These are phyloP conservation scores for Nasturtium officinale DNA, from an alignment of 345 rosid genomes.

Conservation along the genomic window DNA sequence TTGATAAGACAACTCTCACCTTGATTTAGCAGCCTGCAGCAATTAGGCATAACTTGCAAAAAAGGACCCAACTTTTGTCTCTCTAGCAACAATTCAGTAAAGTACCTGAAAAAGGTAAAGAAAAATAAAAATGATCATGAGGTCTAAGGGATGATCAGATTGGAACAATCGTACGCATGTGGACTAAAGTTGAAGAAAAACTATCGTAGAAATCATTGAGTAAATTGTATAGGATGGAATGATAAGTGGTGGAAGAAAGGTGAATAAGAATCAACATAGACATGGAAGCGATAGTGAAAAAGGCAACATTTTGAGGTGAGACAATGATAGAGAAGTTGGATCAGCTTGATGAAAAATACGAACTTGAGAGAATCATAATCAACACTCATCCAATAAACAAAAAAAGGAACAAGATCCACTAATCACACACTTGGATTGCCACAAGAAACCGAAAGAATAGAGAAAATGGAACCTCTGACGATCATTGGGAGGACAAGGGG, in stretches of 20 bases:
- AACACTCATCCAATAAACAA: slow-evolving; percentile 5
- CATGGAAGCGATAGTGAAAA: neutral
- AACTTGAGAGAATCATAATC: neutral
- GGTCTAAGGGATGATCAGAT: too few relatives aligned
- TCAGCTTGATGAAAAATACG: neutral
- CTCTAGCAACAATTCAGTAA: slow-evolving; percentile 85
- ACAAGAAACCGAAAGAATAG: neutral
- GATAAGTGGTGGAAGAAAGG: neutral
- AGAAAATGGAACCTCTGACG: slow-evolving; percentile 66
- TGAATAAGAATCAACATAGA: neutral
- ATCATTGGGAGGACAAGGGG: slow-evolving; percentile 67
- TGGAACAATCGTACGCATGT: neutral
- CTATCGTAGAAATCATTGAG: neutral
- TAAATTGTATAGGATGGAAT: neutral
- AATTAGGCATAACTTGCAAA: slow-evolving; percentile 68
- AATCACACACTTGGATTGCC: neutral
- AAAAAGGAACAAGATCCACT: neutral
- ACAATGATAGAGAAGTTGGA: slow-evolving; percentile 19
- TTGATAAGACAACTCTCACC: slow-evolving; percentile 54
- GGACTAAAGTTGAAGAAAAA: neutral
- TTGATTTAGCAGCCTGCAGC: slow-evolving; percentile 76
- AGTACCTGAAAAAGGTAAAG: slow-evolving; percentile 56
- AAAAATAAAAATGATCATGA: neutral
- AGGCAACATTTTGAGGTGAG: neutral
- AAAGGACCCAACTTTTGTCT: slow-evolving; percentile 81